These are phyloP conservation scores for Fragaria nilgerrensis DNA, from an alignment of 306 rosid genomes.

Conservation along the genomic window DNA sequence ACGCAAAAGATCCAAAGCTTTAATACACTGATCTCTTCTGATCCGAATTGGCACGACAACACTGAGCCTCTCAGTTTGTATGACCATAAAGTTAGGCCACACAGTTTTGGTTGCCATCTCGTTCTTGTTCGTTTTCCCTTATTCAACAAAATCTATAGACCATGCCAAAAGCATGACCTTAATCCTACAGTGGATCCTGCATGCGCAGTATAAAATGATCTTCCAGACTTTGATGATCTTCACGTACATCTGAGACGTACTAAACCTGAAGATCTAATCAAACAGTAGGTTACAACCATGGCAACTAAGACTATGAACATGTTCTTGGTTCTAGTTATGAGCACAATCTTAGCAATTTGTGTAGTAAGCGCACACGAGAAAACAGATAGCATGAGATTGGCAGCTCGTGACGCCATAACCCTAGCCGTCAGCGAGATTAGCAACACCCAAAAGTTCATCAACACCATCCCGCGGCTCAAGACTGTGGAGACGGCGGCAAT, in stretches of 20 bases:
- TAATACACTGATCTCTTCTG: not conserved
- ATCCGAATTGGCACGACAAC: not conserved
- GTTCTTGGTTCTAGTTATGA: not conserved
- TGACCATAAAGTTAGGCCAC: not conserved
- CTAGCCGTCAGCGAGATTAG: slow-evolving; percentile 14
- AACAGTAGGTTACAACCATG: slow-evolving; percentile 1
- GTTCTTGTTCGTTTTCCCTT: not conserved
- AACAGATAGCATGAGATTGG: not conserved
- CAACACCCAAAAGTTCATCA: slow-evolving; percentile 7
- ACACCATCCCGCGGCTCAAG: slow-evolving; percentile 7
- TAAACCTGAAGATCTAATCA: not conserved
- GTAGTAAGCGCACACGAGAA: not conserved
- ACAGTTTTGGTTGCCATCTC: not conserved
- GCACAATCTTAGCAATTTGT: slow-evolving; percentile 7
- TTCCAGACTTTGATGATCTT: not conserved
- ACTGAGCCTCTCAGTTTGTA: not conserved
- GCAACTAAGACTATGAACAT: slow-evolving; percentile 20
- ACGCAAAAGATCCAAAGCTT: not conserved
- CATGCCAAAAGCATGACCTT: not conserved
- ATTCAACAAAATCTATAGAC: not conserved
- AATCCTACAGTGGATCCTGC: not conserved
- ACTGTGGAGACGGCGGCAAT: not conserved
- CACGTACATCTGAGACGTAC: not conserved
- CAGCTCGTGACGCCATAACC: slow-evolving; percentile 18
- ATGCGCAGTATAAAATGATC: not conserved